Conservation (phyloP, 1,284 basidiomycete species). For the Ceratobasidium sp. region DNA sequence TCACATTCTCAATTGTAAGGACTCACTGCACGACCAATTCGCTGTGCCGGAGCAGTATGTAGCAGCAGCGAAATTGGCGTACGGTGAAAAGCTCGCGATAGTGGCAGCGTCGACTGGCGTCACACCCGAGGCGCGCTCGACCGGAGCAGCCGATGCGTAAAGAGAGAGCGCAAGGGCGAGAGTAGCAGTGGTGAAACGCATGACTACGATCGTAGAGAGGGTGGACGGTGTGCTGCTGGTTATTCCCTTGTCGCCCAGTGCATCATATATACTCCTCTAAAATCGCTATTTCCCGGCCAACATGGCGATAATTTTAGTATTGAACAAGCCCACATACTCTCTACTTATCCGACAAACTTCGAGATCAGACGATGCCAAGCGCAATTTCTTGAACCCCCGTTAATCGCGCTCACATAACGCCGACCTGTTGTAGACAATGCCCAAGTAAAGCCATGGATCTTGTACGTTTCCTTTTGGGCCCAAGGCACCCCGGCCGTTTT, state of each 20-base stretch:
- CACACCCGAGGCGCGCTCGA: conserved; percentile 53
- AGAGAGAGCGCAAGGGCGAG: conserved; percentile 13
- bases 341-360: conserved; percentile 1
- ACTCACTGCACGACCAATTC: conserved; percentile 72
- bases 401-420: neutral
- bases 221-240: neutral
- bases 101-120: conserved; percentile 62
- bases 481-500: neutral
- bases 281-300: neutral
- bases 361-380: neutral
- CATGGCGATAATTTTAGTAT: neutral
- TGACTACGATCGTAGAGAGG: neutral
- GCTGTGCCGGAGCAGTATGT: conserved; percentile 67
- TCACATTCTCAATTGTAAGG: conserved; percentile 52
- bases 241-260: neutral
- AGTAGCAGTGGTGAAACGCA: neutral
- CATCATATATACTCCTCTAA: conserved; percentile 18
- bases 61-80: conserved; percentile 69
- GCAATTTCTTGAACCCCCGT: neutral
- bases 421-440: neutral
- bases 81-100: conserved; percentile 67
- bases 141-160: conserved; percentile 13
- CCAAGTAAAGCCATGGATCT: neutral
- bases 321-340: neutral
- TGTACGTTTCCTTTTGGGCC: neutral